Evolutionary conservation across 768 basidiomycete species (phyloP).

Genomic region (Pseudohyphozyma bogoriensis): DNA sequence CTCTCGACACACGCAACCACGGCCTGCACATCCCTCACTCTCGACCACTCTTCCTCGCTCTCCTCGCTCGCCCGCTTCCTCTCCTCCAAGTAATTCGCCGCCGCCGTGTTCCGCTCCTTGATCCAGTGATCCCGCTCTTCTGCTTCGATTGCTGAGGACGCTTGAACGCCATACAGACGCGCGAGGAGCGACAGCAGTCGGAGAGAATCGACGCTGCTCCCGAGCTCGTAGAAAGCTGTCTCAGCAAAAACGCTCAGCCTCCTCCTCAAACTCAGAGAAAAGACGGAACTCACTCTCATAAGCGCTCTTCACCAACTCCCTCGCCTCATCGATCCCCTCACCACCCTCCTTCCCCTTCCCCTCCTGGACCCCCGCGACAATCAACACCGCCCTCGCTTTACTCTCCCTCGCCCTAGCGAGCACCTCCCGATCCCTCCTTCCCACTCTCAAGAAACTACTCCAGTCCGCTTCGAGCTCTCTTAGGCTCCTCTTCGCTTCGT

Average conservation of each 20-base stretch:
- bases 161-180: background rate
- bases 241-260: no score
- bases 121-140: background rate
- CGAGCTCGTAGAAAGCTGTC: no score
- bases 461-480: constrained; percentile 3
- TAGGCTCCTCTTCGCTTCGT: constrained; percentile 1
- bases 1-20: background rate
- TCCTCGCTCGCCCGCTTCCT: background rate
- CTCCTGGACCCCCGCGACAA: background rate
- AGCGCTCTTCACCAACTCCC: no score
- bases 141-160: background rate
- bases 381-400: background rate
- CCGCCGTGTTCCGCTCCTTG: background rate
- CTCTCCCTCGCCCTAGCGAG: background rate
- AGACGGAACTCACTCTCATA: constrained; percentile 1
- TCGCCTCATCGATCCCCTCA: no score
- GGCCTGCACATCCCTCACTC: background rate
- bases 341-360: no score
- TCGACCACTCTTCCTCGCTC: background rate
- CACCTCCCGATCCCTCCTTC: background rate
- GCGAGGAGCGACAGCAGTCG: constrained; percentile 4
- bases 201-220: background rate
- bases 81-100: background rate
- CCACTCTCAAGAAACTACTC: background rate
- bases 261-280: no score